phyloP scores from a whole-genome alignment of 805 yeast genomes.

The Cyberlindnera lachancei region DNA sequence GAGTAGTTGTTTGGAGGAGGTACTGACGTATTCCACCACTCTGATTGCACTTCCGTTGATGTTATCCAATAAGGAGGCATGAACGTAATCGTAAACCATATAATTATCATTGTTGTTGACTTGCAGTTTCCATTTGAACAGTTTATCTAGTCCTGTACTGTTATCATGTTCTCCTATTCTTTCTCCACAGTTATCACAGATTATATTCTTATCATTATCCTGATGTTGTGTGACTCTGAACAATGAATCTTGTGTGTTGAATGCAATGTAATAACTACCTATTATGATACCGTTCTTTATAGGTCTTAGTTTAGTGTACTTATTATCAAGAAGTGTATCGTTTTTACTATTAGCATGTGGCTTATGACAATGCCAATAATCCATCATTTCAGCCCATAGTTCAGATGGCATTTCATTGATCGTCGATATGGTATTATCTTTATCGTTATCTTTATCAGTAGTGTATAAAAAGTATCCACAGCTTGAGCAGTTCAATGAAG shows the following conservation, averaged over 20 bases:
- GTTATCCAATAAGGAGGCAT: constrained; percentile 32
- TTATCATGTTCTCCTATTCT: constrained; percentile 35
- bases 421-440: too few species aligned
- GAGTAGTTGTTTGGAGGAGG: constrained; percentile 13
- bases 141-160: constrained; percentile 24
- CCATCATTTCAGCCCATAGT: constrained; percentile 92
- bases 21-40: constrained; percentile 24
- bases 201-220: constrained; percentile 11
- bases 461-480: constrained; percentile 28
- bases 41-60: constrained; percentile 37
- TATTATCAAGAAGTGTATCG: constrained; percentile 13
- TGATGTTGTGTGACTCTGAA: not conserved
- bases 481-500: constrained; percentile 17
- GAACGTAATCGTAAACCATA: constrained; percentile 30
- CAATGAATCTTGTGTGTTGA: constrained; percentile 5
- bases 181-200: constrained; percentile 32
- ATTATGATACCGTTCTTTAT: constrained; percentile 34
- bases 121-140: constrained; percentile 52
- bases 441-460: too few species aligned
- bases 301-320: constrained; percentile 41
- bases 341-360: constrained; percentile 32
- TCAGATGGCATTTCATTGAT: constrained; percentile 80
- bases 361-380: constrained; percentile 95
- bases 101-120: constrained; percentile 24
- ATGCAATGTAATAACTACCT: constrained; percentile 47